Evolutionary conservation across 2,329 filamentous ascomycete species (phyloP), one percentile per base, ranked within the genome.

Genomic region (Emergomyces orientalis): DNA sequence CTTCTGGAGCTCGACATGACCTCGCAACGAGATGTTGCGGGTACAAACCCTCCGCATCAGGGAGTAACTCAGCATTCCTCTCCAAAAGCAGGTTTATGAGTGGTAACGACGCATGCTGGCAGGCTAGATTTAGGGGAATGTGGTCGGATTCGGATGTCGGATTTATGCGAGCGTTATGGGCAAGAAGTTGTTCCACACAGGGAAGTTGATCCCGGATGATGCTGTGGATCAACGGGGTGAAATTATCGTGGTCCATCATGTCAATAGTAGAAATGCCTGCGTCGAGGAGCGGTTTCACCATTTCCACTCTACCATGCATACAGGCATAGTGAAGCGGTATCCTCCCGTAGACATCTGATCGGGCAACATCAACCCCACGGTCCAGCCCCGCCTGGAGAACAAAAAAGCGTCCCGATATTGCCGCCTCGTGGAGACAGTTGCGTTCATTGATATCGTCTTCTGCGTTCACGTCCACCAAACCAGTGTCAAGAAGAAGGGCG

Each of bases 381-480:
- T 83, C 79, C n/a, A 99, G 79, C 3, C 89, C 92, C 67, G 88
- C 86, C 59, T 84, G 80, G 63, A 97, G 79, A 37, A 97, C 89
- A 68, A 89, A 87, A 11, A 84, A 78, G 70, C 92, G 92, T 25
- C 92, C 92, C 65, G 95, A 96, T 60, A 97, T 97, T 0, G 92
- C 88, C n/a, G 94, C 90, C 76, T 97, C 94, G 70, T 99, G 94
- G 56, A 99, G 81, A 71, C 92, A 96, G 71, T 97, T 99, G 49
- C 94, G 85, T 77, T 97, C 93, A 70, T 97, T 99, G 74, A 99
- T 97, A 70, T 97, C 92, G 73, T 99, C 94, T 70, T 96, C 91
- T 0, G 91, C 94, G 70, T 91, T 87, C n/a, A 97, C 83, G 73
- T 97, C 88, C 41, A 99, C 90, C 30, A 94, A 78, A 0, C 86